These are phyloP conservation scores for Geotrichum armillariae DNA, from an alignment of 1,139 yeast genomes.

Conservation along the genomic window DNA sequence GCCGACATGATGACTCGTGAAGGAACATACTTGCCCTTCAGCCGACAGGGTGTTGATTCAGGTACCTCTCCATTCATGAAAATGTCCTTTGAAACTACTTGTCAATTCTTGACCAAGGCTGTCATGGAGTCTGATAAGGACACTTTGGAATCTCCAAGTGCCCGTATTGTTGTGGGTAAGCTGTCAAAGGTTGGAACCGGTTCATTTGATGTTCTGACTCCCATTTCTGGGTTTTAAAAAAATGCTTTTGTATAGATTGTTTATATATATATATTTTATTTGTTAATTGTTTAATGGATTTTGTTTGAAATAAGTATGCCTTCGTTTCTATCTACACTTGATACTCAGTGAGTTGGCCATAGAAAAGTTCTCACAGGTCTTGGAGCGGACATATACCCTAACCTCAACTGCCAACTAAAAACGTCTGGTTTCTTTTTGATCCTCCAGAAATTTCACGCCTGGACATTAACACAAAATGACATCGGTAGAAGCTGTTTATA, in stretches of 20 bases:
- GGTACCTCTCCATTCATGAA: constrained; percentile 96
- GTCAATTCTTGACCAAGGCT: constrained; percentile 95
- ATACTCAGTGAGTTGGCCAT: not conserved
- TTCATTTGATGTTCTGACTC: constrained; percentile 80
- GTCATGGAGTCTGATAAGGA: constrained; percentile 92
- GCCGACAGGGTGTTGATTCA: constrained; percentile 96
- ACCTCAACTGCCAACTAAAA: not conserved
- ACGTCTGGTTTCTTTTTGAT: not conserved
- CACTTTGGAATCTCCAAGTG: constrained; percentile 86
- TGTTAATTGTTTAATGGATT: constrained; percentile 1
- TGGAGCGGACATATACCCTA: not conserved
- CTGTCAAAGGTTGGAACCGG: constrained; percentile 95
- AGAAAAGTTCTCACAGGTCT: not conserved
- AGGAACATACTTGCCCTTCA: constrained; percentile 94
- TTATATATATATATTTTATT: constrained; percentile 2
- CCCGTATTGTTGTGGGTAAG: constrained; percentile 93
- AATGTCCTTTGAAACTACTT: constrained; percentile 98
- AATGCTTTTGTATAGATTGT: not conserved
- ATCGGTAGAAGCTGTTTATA: constrained; percentile 60
- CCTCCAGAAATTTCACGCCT: constrained; percentile 1
- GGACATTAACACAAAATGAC: constrained; percentile 37
- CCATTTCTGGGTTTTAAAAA: constrained; percentile 13
- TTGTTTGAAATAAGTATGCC: not conserved
- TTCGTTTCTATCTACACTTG: not conserved
- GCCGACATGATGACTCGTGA: constrained; percentile 99